A percentile compares a stretch with the other conserved stretches of the same genome.
These are phyloP conservation scores for Aureobasidium sp. DNA, from an alignment of 2,329 filamentous ascomycete species.

Conservation along the genomic window DNA sequence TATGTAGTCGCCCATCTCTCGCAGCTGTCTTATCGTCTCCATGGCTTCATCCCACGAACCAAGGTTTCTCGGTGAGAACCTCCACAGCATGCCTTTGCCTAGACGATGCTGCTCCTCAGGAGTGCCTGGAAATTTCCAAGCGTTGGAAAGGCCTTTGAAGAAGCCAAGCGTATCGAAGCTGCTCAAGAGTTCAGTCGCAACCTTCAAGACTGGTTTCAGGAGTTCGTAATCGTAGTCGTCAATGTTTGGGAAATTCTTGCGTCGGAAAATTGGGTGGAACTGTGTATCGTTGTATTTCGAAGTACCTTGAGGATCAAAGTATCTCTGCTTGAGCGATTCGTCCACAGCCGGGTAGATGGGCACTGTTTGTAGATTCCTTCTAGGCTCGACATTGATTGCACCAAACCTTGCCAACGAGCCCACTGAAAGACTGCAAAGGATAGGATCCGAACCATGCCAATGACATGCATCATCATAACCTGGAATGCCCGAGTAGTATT, in stretches of 20 bases:
- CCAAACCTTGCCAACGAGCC: neutral
- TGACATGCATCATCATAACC: neutral
- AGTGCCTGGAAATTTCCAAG: neutral
- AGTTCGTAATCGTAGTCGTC: neutral
- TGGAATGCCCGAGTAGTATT: neutral
- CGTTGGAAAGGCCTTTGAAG: neutral
- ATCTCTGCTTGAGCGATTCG: neutral
- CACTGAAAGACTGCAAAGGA: neutral
- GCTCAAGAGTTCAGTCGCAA: neutral
- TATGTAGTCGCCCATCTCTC: neutral
- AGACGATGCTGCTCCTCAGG: neutral
- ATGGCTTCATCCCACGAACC: neutral
- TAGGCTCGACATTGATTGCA: neutral
- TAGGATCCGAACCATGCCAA: neutral
- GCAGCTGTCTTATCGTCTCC: neutral
- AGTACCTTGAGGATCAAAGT: neutral
- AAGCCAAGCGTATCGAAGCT: neutral
- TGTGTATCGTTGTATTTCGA: neutral
- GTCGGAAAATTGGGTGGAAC: neutral
- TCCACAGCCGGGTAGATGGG: neutral
- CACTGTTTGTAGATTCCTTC: neutral
- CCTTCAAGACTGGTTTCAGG: neutral
- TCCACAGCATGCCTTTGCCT: neutral
- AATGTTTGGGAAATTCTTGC: neutral
- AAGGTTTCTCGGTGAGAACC: neutral